Evolutionary conservation across 176 grass and related monocot genomes (phyloP).

Genomic region (Juncus effusus): DNA sequence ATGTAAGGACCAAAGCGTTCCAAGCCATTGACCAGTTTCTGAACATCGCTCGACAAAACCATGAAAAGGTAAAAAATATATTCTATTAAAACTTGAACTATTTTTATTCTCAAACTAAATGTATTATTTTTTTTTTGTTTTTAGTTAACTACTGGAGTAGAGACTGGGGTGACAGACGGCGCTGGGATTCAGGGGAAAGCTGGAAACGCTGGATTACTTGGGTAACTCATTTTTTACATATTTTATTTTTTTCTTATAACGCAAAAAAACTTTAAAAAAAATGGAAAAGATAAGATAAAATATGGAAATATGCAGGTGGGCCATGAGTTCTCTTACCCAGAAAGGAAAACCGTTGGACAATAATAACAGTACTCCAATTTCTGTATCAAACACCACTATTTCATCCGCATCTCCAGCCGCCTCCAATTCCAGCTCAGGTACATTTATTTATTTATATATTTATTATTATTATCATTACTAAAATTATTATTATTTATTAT

Average conservation of each 20-base stretch:
- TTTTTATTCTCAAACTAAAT: conserved; percentile 12
- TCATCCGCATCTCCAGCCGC: conserved; percentile 42
- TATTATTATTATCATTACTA: conserved; percentile 24
- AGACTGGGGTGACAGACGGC: conserved; percentile 40
- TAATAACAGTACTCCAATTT: conserved; percentile 27
- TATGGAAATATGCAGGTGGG: conserved; percentile 61
- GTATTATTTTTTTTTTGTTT: conserved; percentile 5
- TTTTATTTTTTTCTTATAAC: background rate
- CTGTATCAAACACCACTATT: conserved; percentile 58
- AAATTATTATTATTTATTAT: background rate
- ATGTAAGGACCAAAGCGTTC: conserved; percentile 96
- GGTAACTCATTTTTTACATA: conserved; percentile 46
- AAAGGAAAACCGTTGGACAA: conserved; percentile 87
- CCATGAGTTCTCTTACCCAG: conserved; percentile 91
- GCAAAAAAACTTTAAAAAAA: background rate
- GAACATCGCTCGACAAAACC: conserved; percentile 72
- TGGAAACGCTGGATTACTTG: conserved; percentile 67
- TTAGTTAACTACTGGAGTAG: conserved; percentile 60
- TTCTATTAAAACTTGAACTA: conserved; percentile 26
- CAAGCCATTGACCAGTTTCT: conserved; percentile 94
- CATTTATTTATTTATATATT: conserved; percentile 22
- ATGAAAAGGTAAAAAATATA: conserved; percentile 68
- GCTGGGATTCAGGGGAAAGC: conserved; percentile 55
- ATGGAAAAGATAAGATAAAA: background rate
- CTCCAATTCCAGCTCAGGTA: conserved; percentile 54